These are phyloP conservation scores for Yamadazyma philogaea DNA, from an alignment of 805 yeast species.

Conservation along the genomic window DNA sequence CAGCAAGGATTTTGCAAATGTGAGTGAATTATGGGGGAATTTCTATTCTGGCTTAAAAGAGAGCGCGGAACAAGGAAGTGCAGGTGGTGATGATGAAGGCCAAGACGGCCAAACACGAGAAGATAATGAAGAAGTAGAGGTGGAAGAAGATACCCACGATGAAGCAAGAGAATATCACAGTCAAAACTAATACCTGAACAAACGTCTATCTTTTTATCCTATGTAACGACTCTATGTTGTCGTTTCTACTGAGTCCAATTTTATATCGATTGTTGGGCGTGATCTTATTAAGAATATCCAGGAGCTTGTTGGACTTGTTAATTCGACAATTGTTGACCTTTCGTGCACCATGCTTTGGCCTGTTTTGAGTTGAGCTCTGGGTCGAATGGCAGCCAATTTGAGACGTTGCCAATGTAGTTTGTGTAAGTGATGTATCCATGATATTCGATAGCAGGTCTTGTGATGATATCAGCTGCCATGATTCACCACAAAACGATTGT, in stretches of 20 bases:
- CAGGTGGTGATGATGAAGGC: constrained; percentile 2
- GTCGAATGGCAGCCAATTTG: background rate
- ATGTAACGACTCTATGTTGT: constrained; percentile 15
- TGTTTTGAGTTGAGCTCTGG: background rate
- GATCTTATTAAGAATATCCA: constrained; percentile 12
- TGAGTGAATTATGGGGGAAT: constrained; percentile 65
- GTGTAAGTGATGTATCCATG: background rate
- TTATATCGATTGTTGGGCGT: constrained; percentile 4
- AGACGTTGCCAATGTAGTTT: background rate
- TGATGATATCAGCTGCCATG: background rate
- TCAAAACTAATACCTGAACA: background rate
- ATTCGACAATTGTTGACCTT: background rate
- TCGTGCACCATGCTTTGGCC: background rate
- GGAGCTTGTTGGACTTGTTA: constrained; percentile 5
- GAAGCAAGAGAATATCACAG: background rate
- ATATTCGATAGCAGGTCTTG: background rate
- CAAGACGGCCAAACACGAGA: background rate
- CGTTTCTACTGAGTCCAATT: constrained; percentile 12
- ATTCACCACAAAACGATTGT: background rate
- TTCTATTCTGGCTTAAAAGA: constrained; percentile 54
- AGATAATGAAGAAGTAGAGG: background rate
- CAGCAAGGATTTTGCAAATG: constrained; percentile 72
- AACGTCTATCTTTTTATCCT: constrained; percentile 6
- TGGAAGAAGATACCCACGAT: background rate
- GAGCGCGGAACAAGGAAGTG: constrained; percentile 15